These are phyloP conservation scores for Collybia sordida DNA, from an alignment of 768 basidiomycete species.

Conservation along the genomic window DNA sequence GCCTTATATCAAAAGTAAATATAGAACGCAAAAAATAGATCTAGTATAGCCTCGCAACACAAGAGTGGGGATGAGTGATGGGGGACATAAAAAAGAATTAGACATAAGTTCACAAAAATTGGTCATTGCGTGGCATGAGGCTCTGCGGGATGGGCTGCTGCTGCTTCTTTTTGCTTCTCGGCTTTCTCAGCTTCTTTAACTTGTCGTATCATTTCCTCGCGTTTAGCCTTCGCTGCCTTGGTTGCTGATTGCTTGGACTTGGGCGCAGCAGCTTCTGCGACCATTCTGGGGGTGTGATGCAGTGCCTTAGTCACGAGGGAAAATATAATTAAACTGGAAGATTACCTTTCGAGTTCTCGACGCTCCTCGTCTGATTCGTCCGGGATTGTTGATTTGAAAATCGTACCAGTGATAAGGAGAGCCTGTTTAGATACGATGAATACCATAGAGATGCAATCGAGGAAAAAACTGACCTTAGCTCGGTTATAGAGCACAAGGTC, in stretches of 20 bases:
- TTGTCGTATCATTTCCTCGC: slow-evolving; percentile 38
- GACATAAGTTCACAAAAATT: too few relatives aligned
- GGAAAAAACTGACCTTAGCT: slow-evolving; percentile 63
- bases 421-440: slow-evolving; percentile 45
- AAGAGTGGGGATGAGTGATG: too few relatives aligned
- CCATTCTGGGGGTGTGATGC: slow-evolving; percentile 54
- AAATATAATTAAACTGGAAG: neutral
- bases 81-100: too few relatives aligned
- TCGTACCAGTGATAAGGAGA: slow-evolving; percentile 83
- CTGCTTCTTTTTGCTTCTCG: slow-evolving; percentile 16
- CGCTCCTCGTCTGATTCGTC: slow-evolving; percentile 95
- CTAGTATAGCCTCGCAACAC: too few relatives aligned
- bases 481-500: slow-evolving; percentile 76
- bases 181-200: slow-evolving; percentile 23
- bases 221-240: slow-evolving; percentile 34
- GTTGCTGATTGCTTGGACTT: slow-evolving; percentile 55
- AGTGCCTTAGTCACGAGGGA: neutral
- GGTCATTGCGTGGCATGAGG: neutral
- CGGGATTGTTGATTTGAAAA: slow-evolving; percentile 82
- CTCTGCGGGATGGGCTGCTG: slow-evolving; percentile 9
- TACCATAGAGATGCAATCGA: neutral
- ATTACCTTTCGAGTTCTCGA: slow-evolving; percentile 88
- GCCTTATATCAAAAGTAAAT: too few relatives aligned
- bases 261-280: slow-evolving; percentile 80
- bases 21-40: too few relatives aligned